Base-by-base conservation (phyloP, 78 protist species). In the slime mould (Dictyostelium discoideum) region DNA sequence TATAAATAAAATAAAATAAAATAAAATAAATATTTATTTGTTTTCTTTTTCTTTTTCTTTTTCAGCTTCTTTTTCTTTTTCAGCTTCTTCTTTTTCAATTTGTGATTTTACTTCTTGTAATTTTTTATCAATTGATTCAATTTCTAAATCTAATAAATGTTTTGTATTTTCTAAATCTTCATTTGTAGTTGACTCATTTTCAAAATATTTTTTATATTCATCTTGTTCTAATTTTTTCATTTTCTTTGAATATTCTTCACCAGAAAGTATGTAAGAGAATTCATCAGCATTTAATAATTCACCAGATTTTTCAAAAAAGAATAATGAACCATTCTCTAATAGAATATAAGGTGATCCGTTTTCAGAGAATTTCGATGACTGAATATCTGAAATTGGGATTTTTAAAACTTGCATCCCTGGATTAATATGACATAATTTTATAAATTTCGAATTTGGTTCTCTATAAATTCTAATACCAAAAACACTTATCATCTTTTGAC, bases 261-360 rank as follows among this genome's bases (percentile, higher is more conserved):
- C 95, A 29, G 85, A 83, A 7, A 90, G 54, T 14, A 90, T 90
- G 54, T 82, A 82, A 37, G 50, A 40, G 32, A 90, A 72, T 37
- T 42, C 73, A 8, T 90, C 95, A 16, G n/a, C 20, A 11, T 90
- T 29, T 10, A 18, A 3, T 11, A 82, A 65, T 29, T 44, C 48
- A 32, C 89, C 88, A 54, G 46, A n/a, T 14, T 48, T 85, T 20
- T 82, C 89, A 48, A 90, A 82, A 69, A 90, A 90, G 84, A 90
- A 82, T 24, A 82, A 22, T 32, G 85, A 10, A 39, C 79, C 73
- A 32, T 67, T 60, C 16, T 80, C 74, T 3, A 90, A 54, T 37
- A 90, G 10, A 18, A 82, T 26, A 60, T 67, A 90, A 2, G 88
- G 95, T 82, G 67, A 1, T 3, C 77, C 65, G 4, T 72, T 76